Conservation (phyloP, 345 rosid genomes). For the Eucalyptus cladocalyx region DNA sequence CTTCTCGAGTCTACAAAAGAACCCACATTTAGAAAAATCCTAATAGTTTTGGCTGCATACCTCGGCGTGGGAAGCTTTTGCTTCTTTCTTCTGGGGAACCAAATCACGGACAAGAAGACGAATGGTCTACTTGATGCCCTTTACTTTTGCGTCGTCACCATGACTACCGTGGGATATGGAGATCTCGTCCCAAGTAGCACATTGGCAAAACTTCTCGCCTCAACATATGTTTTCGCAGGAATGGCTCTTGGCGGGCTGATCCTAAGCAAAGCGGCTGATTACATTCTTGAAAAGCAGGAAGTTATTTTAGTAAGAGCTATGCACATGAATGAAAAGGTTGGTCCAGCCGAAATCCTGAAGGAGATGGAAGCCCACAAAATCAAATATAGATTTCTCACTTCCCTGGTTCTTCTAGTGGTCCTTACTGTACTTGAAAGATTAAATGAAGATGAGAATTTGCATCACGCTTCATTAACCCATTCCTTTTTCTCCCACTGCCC, state of each 20-base stretch:
- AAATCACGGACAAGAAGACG: conserved; percentile 37
- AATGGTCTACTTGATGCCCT: conserved; percentile 37
- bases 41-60: conserved; percentile 7
- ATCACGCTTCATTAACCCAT: too few relatives aligned
- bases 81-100: conserved; percentile 25
- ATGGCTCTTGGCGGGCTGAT: conserved; percentile 33
- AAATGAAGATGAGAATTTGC: too few relatives aligned
- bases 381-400: conserved; percentile 14
- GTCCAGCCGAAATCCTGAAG: conserved; percentile 12
- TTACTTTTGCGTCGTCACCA: conserved; percentile 47
- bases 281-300: conserved; percentile 42
- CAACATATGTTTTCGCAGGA: conserved; percentile 32
- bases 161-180: conserved; percentile 57
- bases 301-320: conserved; percentile 25
- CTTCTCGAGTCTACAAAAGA: not conserved
- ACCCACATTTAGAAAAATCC: conserved; percentile 9
- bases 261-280: conserved; percentile 45
- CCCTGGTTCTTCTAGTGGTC: conserved; percentile 1
- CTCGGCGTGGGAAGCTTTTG: conserved; percentile 30
- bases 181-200: conserved; percentile 38
- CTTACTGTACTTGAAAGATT: not conserved
- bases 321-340: conserved; percentile 5
- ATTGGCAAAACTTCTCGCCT: conserved; percentile 27
- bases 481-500: too few relatives aligned
- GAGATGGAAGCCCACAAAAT: conserved; percentile 20